A percentile compares a stretch with the other conserved stretches of the same genome.
Conservation (phyloP, 139 green algal species). For the Gonium pectorale region DNA sequence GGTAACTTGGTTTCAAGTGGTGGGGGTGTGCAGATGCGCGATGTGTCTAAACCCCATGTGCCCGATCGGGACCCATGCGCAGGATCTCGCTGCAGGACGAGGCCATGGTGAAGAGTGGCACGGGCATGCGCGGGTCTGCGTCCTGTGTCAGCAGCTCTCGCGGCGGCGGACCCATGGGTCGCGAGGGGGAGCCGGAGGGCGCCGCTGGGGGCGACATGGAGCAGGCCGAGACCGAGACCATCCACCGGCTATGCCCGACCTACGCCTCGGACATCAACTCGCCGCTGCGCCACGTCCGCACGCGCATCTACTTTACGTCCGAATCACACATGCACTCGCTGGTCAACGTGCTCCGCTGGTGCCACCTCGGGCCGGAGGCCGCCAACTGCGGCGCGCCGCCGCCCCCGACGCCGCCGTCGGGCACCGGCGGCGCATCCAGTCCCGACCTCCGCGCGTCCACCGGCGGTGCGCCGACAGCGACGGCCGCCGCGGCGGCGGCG, state of each 20-base stretch:
- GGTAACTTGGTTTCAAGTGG: too few relatives aligned
- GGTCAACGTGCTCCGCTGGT: slow-evolving; percentile 94
- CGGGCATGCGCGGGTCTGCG: slow-evolving; percentile 29
- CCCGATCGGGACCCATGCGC: too few relatives aligned
- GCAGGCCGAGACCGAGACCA: slow-evolving; percentile 30
- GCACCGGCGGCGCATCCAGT: slow-evolving; percentile 21
- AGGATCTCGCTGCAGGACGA: slow-evolving; percentile 53
- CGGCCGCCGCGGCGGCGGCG: not conserved
- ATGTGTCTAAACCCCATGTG: too few relatives aligned
- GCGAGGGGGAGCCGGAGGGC: slow-evolving; percentile 13
- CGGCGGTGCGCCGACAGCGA: not conserved
- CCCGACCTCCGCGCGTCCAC: slow-evolving; percentile 34
- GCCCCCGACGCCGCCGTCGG: slow-evolving; percentile 23
- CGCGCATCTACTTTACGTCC: slow-evolving; percentile 98
- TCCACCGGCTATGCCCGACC: slow-evolving; percentile 85
- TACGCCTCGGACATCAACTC: slow-evolving; percentile 96
- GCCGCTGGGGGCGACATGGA: slow-evolving; percentile 18
- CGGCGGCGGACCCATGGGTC: slow-evolving; percentile 15
- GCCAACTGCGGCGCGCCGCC: not conserved
- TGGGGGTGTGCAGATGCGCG: not conserved
- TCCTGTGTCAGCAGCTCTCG: slow-evolving; percentile 8
- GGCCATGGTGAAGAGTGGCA: slow-evolving; percentile 44
- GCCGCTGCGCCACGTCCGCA: slow-evolving; percentile 95
- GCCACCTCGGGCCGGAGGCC: slow-evolving; percentile 56
- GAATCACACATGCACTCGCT: slow-evolving; percentile 95